Evolutionary conservation across 2,329 filamentous ascomycete genomes (phyloP).

Genomic region (Botrytis byssoidea): DNA sequence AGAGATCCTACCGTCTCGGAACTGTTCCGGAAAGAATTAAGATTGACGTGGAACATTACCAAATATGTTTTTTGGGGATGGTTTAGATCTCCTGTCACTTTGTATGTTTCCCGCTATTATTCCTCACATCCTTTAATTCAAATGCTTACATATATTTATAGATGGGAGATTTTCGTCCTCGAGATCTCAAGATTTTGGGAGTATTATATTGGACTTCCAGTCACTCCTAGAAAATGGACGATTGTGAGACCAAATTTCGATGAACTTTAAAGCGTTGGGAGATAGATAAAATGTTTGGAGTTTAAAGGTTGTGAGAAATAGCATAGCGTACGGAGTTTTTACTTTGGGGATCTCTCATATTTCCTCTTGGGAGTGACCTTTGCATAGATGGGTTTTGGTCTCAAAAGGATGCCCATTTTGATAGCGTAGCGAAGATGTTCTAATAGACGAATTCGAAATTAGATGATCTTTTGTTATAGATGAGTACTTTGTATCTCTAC

Average conservation of each 20-base stretch:
- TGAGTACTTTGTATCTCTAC: background rate
- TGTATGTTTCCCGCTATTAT: constrained; percentile 54
- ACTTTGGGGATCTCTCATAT: background rate
- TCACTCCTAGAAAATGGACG: constrained; percentile 55
- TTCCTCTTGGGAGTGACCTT: background rate
- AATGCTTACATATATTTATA: constrained; percentile 35
- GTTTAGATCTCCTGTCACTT: constrained; percentile 61
- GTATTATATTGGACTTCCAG: constrained; percentile 62
- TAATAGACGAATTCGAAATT: background rate
- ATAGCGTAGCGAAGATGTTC: background rate
- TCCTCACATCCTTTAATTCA: background rate
- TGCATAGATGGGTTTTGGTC: background rate
- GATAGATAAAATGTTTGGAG: background rate
- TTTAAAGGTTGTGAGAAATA: background rate
- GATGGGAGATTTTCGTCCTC: constrained; percentile 50
- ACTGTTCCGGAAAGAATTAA: constrained; percentile 61
- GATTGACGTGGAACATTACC: constrained; percentile 59
- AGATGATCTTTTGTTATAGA: background rate
- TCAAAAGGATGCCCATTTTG: background rate
- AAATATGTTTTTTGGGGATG: constrained; percentile 69
- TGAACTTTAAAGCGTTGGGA: constrained; percentile 41
- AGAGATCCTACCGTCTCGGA: constrained; percentile 49
- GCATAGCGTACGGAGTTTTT: constrained; percentile 21
- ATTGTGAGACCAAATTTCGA: constrained; percentile 38
- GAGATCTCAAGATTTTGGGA: constrained; percentile 57